Conservation (phyloP, 495 filamentous ascomycete species). For the Penicillium macrosclerotiorum region DNA sequence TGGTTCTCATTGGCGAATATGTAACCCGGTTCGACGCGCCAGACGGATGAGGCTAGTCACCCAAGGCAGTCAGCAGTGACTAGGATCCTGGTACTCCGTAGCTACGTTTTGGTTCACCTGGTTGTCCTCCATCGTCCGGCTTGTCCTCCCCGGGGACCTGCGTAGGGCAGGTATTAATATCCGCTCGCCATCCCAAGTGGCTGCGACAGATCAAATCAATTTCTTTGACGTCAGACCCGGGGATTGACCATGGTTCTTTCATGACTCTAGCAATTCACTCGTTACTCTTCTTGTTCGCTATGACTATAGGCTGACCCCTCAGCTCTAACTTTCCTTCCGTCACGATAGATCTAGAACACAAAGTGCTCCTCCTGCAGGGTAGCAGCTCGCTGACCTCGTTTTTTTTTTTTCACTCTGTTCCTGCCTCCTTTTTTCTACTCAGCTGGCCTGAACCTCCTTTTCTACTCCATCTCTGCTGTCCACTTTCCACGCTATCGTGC, state of each 20-base stretch:
- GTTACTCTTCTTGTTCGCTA: constrained; percentile 20
- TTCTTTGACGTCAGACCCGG: constrained; percentile 28
- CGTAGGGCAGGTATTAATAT: constrained; percentile 3
- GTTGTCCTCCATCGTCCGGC: too few species aligned
- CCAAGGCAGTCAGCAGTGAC: not conserved
- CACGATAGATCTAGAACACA: constrained; percentile 10
- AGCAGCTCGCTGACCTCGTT: not conserved
- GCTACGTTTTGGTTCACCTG: too few species aligned
- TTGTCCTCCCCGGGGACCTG: not conserved
- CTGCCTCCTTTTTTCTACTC: constrained; percentile 7
- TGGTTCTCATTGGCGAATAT: constrained; percentile 7
- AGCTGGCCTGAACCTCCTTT: constrained; percentile 23
- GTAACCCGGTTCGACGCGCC: constrained; percentile 15
- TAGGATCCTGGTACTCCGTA: too few species aligned
- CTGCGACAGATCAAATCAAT: not conserved
- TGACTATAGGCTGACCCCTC: constrained; percentile 5
- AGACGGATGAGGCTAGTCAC: constrained; percentile 10
- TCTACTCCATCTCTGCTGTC: not conserved
- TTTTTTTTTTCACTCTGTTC: constrained; percentile 1
- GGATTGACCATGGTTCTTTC: constrained; percentile 13
- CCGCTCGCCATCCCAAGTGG: not conserved
- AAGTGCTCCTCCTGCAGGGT: constrained; percentile 6
- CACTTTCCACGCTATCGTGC: too few species aligned
- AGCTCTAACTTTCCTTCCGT: constrained; percentile 1
- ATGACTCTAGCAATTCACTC: constrained; percentile 13